phyloP scores from a whole-genome alignment of 2,329 filamentous ascomycete genomes.

The Epicoccum nigrum region DNA sequence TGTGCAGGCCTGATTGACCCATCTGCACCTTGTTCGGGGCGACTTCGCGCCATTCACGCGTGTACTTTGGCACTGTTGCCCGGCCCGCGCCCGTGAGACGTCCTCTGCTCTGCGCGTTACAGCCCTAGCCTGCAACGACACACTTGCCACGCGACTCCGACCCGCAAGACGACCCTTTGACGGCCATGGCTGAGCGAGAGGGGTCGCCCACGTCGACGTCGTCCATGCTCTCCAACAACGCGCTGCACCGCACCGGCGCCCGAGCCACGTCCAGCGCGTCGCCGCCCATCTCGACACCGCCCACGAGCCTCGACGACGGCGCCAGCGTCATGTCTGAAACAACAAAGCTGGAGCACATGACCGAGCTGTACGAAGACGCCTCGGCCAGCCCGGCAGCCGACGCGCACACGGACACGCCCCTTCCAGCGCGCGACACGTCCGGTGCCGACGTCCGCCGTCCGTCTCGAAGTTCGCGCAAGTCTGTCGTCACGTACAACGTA shows the following conservation, averaged over 20 bases:
- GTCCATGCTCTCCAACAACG: conserved; percentile 48
- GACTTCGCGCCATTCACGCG: conserved; percentile 30
- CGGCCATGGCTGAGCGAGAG: conserved; percentile 42
- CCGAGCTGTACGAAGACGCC: conserved; percentile 30
- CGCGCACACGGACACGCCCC: conserved; percentile 22
- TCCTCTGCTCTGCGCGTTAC: conserved; percentile 43
- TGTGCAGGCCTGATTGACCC: conserved; percentile 25
- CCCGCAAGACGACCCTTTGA: conserved; percentile 17
- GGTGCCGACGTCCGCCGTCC: conserved; percentile 37
- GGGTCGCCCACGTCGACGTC: conserved; percentile 49
- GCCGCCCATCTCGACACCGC: conserved; percentile 65
- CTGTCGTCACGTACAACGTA: conserved; percentile 70
- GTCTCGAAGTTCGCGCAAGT: conserved; percentile 61
- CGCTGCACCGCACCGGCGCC: conserved; percentile 35
- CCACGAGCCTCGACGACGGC: conserved; percentile 69
- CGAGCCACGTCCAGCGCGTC: conserved; percentile 59
- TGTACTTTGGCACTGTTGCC: conserved; percentile 44
- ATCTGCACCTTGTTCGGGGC: conserved; percentile 19
- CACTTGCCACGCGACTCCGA: conserved; percentile 31
- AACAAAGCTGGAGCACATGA: conserved; percentile 37
- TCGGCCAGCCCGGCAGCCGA: conserved; percentile 9
- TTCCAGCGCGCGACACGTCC: conserved; percentile 22
- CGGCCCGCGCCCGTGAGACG: conserved; percentile 33
- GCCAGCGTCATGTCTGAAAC: conserved; percentile 59
- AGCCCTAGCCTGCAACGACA: conserved; percentile 34